phyloP scores from a whole-genome alignment of 73 alveolate genomes.

The Paramecium sexaurelia region DNA sequence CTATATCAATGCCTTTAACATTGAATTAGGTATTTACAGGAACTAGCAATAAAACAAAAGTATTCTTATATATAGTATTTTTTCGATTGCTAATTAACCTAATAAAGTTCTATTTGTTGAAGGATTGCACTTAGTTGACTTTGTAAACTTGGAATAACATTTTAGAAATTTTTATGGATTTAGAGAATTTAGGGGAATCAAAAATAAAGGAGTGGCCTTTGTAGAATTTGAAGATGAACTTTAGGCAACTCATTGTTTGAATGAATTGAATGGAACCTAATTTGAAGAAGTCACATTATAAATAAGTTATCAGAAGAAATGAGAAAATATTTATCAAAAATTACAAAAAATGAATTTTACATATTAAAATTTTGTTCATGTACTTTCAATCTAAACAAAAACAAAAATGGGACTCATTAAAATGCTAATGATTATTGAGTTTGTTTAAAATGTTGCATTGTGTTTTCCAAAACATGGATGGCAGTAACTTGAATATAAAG shows the following conservation, averaged over 20 bases:
- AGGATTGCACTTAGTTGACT: conserved; percentile 42
- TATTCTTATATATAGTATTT: background rate
- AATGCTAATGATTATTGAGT: background rate
- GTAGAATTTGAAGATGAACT: conserved; percentile 69
- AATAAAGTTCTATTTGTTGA: conserved; percentile 45
- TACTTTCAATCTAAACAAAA: conserved; percentile 1
- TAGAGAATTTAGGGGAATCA: conserved; percentile 59
- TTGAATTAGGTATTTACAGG: background rate
- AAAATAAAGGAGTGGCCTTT: conserved; percentile 65
- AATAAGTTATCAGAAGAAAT: conserved; percentile 44
- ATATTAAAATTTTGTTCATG: conserved; percentile 17
- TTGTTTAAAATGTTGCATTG: conserved; percentile 4
- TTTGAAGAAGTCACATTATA: conserved; percentile 43
- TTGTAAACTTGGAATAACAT: conserved; percentile 20
- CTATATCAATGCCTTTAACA: conserved; percentile 49
- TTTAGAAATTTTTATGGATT: conserved; percentile 41
- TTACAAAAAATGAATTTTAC: conserved; percentile 10
- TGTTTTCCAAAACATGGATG: conserved; percentile 29
- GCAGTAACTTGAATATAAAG: background rate
- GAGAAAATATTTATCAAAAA: conserved; percentile 17
- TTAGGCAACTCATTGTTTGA: conserved; percentile 60
- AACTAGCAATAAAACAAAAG: background rate
- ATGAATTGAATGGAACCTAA: conserved; percentile 46
- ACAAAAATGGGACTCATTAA: background rate
- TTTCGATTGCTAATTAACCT: conserved; percentile 11